phyloP scores from a whole-genome alignment of 192 early-diverging fungal genomes.

The Mortierella claussenii region DNA sequence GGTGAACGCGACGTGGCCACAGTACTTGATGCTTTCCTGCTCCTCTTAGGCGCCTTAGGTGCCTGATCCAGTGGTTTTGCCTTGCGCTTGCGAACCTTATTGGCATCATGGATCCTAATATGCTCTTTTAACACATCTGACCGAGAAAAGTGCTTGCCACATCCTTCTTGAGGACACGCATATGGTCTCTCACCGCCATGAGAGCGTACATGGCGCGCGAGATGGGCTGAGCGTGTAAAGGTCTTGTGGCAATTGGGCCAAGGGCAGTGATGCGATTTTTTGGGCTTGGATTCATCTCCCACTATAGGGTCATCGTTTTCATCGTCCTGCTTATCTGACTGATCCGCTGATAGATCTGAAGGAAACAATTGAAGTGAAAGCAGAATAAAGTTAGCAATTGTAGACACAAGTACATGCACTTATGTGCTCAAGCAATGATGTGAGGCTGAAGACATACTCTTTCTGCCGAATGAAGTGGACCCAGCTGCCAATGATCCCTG shows the following conservation, averaged over 20 bases:
- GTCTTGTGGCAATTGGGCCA: conserved; percentile 52
- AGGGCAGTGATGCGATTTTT: conserved; percentile 48
- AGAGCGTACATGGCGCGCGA: conserved; percentile 85
- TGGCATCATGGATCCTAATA: conserved; percentile 83
- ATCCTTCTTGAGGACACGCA: conserved; percentile 68
- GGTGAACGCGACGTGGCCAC: conserved; percentile 47
- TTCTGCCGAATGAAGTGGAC: not conserved
- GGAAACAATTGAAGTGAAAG: not conserved
- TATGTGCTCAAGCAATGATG: not conserved
- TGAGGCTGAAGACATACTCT: not conserved
- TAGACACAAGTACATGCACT: not conserved
- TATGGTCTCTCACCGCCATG: conserved; percentile 80
- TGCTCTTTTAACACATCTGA: conserved; percentile 83
- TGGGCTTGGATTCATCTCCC: conserved; percentile 11
- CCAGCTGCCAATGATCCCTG: not conserved
- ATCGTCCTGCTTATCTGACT: conserved; percentile 23
- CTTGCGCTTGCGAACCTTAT: conserved; percentile 62
- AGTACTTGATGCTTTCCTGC: conserved; percentile 32
- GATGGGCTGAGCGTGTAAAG: conserved; percentile 59
- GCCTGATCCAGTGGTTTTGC: conserved; percentile 18
- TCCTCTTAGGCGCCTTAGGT: conserved; percentile 25
- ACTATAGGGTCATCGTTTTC: conserved; percentile 10
- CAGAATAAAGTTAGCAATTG: not conserved
- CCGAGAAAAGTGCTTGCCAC: conserved; percentile 78
- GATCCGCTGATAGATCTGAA: conserved; percentile 13